Conservation (phyloP, 2,329 filamentous ascomycete species). For the Fusarium sp. region DNA sequence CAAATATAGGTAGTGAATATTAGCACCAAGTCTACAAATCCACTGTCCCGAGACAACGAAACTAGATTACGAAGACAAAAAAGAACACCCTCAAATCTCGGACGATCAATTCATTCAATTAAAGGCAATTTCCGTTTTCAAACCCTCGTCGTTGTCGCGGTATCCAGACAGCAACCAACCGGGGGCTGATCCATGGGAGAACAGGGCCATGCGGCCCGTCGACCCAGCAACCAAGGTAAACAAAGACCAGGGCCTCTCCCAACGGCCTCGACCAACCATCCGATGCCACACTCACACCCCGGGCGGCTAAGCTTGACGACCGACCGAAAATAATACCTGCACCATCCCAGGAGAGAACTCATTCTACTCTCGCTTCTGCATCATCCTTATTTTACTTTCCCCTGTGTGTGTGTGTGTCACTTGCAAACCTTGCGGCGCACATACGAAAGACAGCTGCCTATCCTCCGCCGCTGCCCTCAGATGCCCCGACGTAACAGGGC, state of each 20-base stretch:
- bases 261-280: slow-evolving; percentile 48
- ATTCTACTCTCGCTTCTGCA: slow-evolving; percentile 21
- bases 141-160: slow-evolving; percentile 26
- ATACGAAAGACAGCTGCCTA: slow-evolving; percentile 21
- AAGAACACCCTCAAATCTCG: slow-evolving; percentile 5
- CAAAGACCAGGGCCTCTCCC: slow-evolving; percentile 44
- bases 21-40: slow-evolving; percentile 9
- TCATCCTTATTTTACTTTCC: slow-evolving; percentile 14
- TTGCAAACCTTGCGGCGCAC: slow-evolving; percentile 27
- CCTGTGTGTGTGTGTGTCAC: slow-evolving; percentile 27
- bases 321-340: slow-evolving; percentile 38
- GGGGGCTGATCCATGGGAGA: slow-evolving; percentile 1
- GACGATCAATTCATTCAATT: slow-evolving; percentile 3
- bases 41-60: slow-evolving; percentile 15
- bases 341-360: slow-evolving; percentile 39
- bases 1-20: slow-evolving; percentile 19
- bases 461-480: slow-evolving; percentile 23
- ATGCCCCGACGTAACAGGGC: slow-evolving; percentile 48
- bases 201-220: slow-evolving; percentile 31
- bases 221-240: slow-evolving; percentile 53
- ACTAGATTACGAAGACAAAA: background rate
- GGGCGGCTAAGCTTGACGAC: slow-evolving; percentile 9
- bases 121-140: slow-evolving; percentile 23
- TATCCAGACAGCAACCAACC: slow-evolving; percentile 25
- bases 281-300: slow-evolving; percentile 41